Evolutionary conservation across 148 eudicot species (phyloP), one percentile per base, ranked within the genome.

Genomic region (Camellia sinensis): DNA sequence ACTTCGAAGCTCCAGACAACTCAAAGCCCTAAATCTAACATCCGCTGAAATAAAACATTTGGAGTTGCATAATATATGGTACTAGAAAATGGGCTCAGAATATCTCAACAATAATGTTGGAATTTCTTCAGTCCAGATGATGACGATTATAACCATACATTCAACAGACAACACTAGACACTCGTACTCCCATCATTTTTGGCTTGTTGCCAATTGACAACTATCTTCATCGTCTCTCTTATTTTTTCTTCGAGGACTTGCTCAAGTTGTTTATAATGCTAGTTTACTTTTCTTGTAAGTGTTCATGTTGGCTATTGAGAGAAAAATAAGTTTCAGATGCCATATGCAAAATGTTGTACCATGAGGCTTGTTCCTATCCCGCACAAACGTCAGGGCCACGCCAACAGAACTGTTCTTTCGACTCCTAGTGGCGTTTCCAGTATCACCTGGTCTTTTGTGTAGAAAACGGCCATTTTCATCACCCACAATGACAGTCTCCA

Each of bases 301-400:
- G 3, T 52, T 54, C 72, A 67, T 79, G 76, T 54, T 53, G 71
- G 70, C 29, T 45, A 41, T n/a, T 40, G 63, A 67, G 19, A 9
- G 18, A 43, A 17, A 21, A 68, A 29, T 6, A 12, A 66, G 54
- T 17, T 15, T 57, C 17, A n/a, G 63, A 40, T 6, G 21, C 21
- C 41, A 57, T 6, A 53, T 62, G 40, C 13, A 9, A 69, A 69
- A 41, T 2, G 54, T 46, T 37, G 10, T 82, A 96, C 99, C 98
- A 80, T 76, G 75, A 79, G 85, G 83, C 72, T 81, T 87, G 82
- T 78, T 80, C 66, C 79, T 85, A 41, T 92, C 90, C 82, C 81
- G 84, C 70, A 87, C 91, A 87, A 96, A 91, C 63, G 92, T 75
- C 76, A 96, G 89, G 72, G 94, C 95, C 90, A 87, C 91, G 71